Base-by-base conservation (phyloP, 192 early-diverging fungal species). In the Coemansia nantahalensis region DNA sequence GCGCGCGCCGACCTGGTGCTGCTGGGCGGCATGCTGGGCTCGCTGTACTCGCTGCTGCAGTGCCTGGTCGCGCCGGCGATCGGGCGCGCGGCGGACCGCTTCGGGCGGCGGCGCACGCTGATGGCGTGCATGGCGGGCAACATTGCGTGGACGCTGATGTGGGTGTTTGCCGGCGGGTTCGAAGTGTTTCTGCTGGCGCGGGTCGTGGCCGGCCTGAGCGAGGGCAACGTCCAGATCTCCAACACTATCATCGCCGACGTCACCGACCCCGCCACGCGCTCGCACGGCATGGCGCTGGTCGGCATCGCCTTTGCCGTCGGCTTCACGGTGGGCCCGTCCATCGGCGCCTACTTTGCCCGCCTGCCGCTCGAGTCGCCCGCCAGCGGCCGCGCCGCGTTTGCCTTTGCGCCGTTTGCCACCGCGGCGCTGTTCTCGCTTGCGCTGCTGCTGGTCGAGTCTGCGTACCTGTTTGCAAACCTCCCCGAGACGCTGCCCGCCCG, bases 191-290 rank as follows among this genome's bases (percentile, higher is more conserved):
- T 99, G 23, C 56, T 84, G 7, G 87, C 93, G 7, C 77, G 96
- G 10, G 68, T 95, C 35, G 80, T 99, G 36, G 96, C 88, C 5
- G 96, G 96, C 11, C 75, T 99, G 48, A 93, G 90, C 43, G 96
- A 99, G 61, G 96, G 96, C 37, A 99, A 99, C 56, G 92, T 99
- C 14, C 96, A 99, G 72, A 83, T 99, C 37, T 91, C 88, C 3
- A 90, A 92, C 33, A 94, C 96, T 1, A 93, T 96, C 62, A 93
- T 99, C 35, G 88, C 92, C 15, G 96, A 99, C 57, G 81, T 97
- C 40, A 96, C 96, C 0, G 85, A 87, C 0, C 71, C 79, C 0
- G 75, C 84, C 50, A 84, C 79, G 1, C 59, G 96, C 18, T 94
- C 92, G 3, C 71, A 71, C 17, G 88, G 89, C 26, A 69, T 99